Conservation (phyloP, 225 moss, liverwort and hornwort genomes). For the Bryoerythrophyllum caledonicum region DNA sequence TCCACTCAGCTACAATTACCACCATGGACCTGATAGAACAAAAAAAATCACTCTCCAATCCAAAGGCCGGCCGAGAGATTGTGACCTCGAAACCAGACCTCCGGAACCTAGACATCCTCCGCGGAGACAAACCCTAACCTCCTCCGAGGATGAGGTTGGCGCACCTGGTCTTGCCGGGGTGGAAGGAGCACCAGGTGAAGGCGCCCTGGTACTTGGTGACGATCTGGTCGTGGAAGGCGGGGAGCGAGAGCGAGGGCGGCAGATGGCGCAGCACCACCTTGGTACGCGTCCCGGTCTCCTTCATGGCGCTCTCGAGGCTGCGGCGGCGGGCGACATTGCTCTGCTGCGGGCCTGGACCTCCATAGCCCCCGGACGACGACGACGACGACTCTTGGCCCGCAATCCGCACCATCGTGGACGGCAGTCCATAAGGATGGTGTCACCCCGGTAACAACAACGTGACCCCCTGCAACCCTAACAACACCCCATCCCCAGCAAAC, state of each 20-base stretch:
- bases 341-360: background rate
- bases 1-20: constrained; percentile 1
- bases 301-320: constrained; percentile 23
- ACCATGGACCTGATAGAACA: background rate
- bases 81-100: background rate
- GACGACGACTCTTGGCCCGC: constrained; percentile 19
- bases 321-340: constrained; percentile 23
- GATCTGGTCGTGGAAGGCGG: constrained; percentile 20
- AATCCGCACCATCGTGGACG: constrained; percentile 13
- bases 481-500: no score
- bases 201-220: constrained; percentile 19
- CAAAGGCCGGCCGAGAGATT: background rate
- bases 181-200: constrained; percentile 21
- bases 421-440: background rate
- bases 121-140: background rate
- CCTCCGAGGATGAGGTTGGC: no score
- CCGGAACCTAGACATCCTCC: background rate
- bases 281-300: constrained; percentile 22
- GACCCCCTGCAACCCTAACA: no score
- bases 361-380: background rate
- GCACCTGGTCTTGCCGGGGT: constrained; percentile 22
- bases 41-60: background rate
- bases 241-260: constrained; percentile 18
- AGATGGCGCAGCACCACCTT: constrained; percentile 26
- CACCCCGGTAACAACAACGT: no score